These are phyloP conservation scores for Erythrophleum ivorense DNA, from an alignment of 331 rosid species.

Conservation along the genomic window DNA sequence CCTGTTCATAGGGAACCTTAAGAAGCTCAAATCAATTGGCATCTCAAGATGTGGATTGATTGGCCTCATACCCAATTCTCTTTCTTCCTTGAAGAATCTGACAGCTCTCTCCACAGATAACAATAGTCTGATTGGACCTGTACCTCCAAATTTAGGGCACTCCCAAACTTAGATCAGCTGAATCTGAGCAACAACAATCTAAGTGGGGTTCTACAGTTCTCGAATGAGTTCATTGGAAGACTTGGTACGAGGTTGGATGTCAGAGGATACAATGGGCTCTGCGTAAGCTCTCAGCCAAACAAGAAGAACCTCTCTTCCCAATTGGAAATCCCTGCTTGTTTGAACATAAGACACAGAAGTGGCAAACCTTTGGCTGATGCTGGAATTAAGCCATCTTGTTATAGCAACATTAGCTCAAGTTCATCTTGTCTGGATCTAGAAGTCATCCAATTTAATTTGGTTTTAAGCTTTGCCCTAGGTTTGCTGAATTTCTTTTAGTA, in stretches of 20 bases:
- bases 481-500: slow-evolving; percentile 11
- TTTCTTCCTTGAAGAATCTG: slow-evolving; percentile 54
- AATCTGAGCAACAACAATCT: slow-evolving; percentile 66
- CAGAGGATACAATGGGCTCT: slow-evolving; percentile 67
- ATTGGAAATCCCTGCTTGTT: slow-evolving; percentile 52
- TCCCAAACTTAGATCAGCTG: slow-evolving; percentile 55
- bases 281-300: slow-evolving; percentile 42
- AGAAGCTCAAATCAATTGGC: slow-evolving; percentile 56
- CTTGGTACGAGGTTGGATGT: slow-evolving; percentile 66
- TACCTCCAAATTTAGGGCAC: slow-evolving; percentile 56
- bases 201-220: slow-evolving; percentile 59
- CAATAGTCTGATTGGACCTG: slow-evolving; percentile 61
- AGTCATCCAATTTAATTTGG: slow-evolving; percentile 22
- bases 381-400: slow-evolving; percentile 47
- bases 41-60: slow-evolving; percentile 57
- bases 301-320: slow-evolving; percentile 42
- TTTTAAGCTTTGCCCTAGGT: slow-evolving; percentile 12
- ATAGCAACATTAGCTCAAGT: slow-evolving; percentile 47
- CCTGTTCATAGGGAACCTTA: slow-evolving; percentile 52
- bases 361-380: slow-evolving; percentile 43
- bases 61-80: slow-evolving; percentile 50
- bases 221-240: slow-evolving; percentile 55
- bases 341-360: slow-evolving; percentile 38
- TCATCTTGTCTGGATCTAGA: slow-evolving; percentile 31
- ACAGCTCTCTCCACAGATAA: slow-evolving; percentile 55